These are phyloP conservation scores for Sordariomycetes sp. DNA, from an alignment of 2,329 filamentous ascomycete genomes.

Conservation along the genomic window DNA sequence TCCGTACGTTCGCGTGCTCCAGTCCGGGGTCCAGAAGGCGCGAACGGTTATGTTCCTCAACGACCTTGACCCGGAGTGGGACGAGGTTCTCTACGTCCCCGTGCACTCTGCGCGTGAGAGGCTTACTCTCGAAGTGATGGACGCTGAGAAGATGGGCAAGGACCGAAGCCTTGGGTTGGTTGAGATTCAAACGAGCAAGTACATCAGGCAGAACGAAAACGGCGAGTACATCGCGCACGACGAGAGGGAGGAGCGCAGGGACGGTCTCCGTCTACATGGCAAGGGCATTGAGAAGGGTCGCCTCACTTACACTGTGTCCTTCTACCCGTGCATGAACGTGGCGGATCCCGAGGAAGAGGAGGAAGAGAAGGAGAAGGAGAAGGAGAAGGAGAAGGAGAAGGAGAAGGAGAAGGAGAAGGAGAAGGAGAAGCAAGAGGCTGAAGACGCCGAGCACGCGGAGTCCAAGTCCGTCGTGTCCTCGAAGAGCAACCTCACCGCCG, in stretches of 20 bases:
- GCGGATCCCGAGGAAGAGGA: conserved; percentile 83
- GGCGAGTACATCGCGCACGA: conserved; percentile 76
- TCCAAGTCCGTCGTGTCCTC: conserved; percentile 5
- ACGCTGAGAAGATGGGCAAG: conserved; percentile 82
- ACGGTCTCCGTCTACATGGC: conserved; percentile 60
- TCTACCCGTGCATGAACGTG: conserved; percentile 81
- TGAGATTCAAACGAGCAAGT: conserved; percentile 67
- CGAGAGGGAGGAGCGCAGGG: conserved; percentile 52
- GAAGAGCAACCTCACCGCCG: conserved; percentile 5
- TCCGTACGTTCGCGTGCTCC: conserved; percentile 76
- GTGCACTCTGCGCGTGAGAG: conserved; percentile 77
- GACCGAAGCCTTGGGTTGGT: conserved; percentile 77
- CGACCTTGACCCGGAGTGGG: conserved; percentile 89
- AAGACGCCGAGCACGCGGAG: conserved; percentile 19
- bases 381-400: conserved; percentile 39
- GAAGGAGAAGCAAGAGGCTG: conserved; percentile 26
- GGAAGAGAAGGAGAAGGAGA: conserved; percentile 37
- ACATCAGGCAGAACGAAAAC: conserved; percentile 60
- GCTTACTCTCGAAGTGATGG: conserved; percentile 87
- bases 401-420: conserved; percentile 58
- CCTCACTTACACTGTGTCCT: conserved; percentile 71
- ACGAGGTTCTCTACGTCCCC: conserved; percentile 89
- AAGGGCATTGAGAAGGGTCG: conserved; percentile 65
- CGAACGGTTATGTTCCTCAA: conserved; percentile 94
- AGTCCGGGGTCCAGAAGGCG: conserved; percentile 82